Conservation (phyloP, 345 rosid genomes). For the Eucalyptus tenuipes region DNA sequence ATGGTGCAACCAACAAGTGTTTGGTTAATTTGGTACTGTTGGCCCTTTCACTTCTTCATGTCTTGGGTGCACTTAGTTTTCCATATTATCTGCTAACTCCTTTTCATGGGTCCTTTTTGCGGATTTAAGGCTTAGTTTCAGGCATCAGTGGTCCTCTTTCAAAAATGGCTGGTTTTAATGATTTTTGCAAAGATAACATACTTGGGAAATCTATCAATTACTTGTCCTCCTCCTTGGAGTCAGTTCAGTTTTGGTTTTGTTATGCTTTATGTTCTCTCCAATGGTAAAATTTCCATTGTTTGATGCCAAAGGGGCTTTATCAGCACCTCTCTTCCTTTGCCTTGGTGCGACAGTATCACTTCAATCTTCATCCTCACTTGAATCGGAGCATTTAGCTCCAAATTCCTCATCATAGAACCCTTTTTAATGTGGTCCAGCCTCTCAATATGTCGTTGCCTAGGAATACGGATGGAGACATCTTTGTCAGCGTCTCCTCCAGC, state of each 20-base stretch:
- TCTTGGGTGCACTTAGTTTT: neutral
- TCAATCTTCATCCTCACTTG: constrained; percentile 58
- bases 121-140: neutral
- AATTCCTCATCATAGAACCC: constrained; percentile 72
- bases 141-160: neutral
- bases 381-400: constrained; percentile 26
- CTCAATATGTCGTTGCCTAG: constrained; percentile 37
- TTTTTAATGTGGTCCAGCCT: constrained; percentile 70
- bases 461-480: constrained; percentile 26
- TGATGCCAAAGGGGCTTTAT: constrained; percentile 7
- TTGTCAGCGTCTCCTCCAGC: constrained; percentile 17
- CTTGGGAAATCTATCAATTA: constrained; percentile 5
- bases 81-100: neutral
- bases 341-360: constrained; percentile 15
- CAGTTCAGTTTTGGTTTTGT: neutral
- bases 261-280: constrained; percentile 3
- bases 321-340: constrained; percentile 15
- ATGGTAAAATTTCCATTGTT: constrained; percentile 16
- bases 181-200: neutral
- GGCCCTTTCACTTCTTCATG: neutral
- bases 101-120: neutral
- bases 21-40: neutral
- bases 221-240: constrained; percentile 6
- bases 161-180: neutral
- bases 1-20: neutral